Percentiles rank a stretch among this genome's conserved stretches.
phyloP scores from a whole-genome alignment of 2,329 filamentous ascomycete species.

The Fusarium veterinarium region DNA sequence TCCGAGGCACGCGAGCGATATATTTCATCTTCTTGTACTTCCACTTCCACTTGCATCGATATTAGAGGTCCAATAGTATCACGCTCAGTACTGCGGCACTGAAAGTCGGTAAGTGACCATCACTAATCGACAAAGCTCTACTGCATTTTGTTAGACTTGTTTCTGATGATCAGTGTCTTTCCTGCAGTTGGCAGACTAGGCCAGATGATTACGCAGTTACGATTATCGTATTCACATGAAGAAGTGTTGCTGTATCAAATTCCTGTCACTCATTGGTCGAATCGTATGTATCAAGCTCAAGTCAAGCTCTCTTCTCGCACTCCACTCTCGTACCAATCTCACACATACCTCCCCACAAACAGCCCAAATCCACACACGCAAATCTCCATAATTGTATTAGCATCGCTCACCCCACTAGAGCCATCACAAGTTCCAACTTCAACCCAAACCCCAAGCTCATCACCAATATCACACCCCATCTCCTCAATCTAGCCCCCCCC shows the following conservation, averaged over 20 bases:
- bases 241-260: background rate
- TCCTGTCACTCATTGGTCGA: slow-evolving; percentile 13
- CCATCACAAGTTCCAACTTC: slow-evolving; percentile 37
- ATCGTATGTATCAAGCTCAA: slow-evolving; percentile 8
- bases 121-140: slow-evolving; percentile 5
- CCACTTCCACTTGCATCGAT: background rate
- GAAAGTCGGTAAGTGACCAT: background rate
- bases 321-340: background rate
- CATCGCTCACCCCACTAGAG: slow-evolving; percentile 32
- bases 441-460: slow-evolving; percentile 28
- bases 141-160: background rate
- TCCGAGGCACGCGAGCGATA: slow-evolving; percentile 33
- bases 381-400: slow-evolving; percentile 9
- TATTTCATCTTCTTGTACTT: slow-evolving; percentile 11
- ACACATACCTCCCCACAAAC: slow-evolving; percentile 1
- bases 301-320: slow-evolving; percentile 3
- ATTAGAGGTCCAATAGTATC: background rate
- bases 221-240: slow-evolving; percentile 9
- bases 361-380: background rate
- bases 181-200: background rate
- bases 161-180: background rate
- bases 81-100: slow-evolving; percentile 10
- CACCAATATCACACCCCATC: slow-evolving; percentile 25
- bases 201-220: background rate
- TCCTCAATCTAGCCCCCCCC: slow-evolving; percentile 1